Base-by-base conservation (phyloP, 495 filamentous ascomycete genomes). In the Penicillium flavigenum region DNA sequence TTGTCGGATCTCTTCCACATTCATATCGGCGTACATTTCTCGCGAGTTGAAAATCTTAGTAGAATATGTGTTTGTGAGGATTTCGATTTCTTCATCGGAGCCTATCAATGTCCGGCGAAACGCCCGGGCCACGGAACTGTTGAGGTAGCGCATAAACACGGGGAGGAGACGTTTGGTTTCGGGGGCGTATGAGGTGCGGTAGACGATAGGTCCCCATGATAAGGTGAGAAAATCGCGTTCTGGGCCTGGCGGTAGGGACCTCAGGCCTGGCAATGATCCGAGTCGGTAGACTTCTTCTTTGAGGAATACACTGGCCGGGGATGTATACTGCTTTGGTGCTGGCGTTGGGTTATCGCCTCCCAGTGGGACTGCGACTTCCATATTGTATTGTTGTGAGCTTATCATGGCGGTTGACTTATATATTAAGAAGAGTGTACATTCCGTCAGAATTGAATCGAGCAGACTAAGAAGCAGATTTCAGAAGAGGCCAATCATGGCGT, bases 191-290 rank as follows among this genome's bases (percentile, higher is more conserved):
- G 48, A 63, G 2, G 70, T 72, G 22, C 65, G 63, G 42, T 67
- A 72, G 39, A 71, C 43, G 12, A 72, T 36, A 10, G 66, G 68
- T 0, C 70, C 70, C 70, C 70, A 72, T 45, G 65, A 66, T 5
- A 69, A 46, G 16, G 64, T 57, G 12, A 73, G 46, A 39, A 71
- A 73, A 12, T 71, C 70, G 8, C 68, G 66, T 31, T 63, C 56
- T 8, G 61, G 62, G 17, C 64, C 51, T 38, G 59, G 64, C 7
- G 68, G 68, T 10, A 69, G 45, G 1, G 61, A 68, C 39, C 68
- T 61, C 6, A 72, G 46, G 5, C 70, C 70, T 10, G 64, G 66
- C 16, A 58, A 58, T 16, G 63, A 44, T 10, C 64, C 70, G 10
- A 71, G 61, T 56, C 61, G 55, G 34, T 61, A 71, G 29, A 72